A percentile compares a stretch with the other conserved stretches of the same genome.
These are phyloP conservation scores for Prototheca cutis DNA, from an alignment of 163 green algal genomes.

Conservation along the genomic window DNA sequence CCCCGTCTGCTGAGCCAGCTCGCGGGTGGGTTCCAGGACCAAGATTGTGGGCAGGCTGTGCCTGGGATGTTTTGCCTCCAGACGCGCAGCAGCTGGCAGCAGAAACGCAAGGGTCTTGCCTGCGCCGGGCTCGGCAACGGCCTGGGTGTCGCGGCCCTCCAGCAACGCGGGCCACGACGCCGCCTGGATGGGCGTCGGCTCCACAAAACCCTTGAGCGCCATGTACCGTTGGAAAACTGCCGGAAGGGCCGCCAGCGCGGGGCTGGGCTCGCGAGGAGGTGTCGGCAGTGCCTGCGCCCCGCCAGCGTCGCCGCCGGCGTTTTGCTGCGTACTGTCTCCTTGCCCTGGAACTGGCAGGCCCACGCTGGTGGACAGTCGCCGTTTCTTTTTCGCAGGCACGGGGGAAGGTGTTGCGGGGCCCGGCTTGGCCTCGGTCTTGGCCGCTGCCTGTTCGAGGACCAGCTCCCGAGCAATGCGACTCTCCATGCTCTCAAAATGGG, in stretches of 20 bases:
- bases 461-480: not conserved
- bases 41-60: constrained; percentile 24
- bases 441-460: not conserved
- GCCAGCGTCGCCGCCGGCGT: no score
- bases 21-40: constrained; percentile 53
- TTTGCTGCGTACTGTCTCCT: constrained; percentile 3
- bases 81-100: constrained; percentile 42
- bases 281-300: no score
- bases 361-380: constrained; percentile 25
- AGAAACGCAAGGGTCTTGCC: constrained; percentile 90
- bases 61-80: constrained; percentile 4
- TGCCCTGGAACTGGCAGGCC: constrained; percentile 14
- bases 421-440: not conserved
- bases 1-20: constrained; percentile 42
- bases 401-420: not conserved
- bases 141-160: constrained; percentile 34
- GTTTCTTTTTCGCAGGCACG: not conserved
- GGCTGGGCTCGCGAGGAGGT: no score
- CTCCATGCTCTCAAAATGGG: not conserved
- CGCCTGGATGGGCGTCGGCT: constrained; percentile 55
- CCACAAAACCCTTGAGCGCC: constrained; percentile 39
- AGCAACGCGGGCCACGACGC: constrained; percentile 32
- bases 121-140: constrained; percentile 65
- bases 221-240: constrained; percentile 51
- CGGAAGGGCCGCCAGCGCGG: constrained; percentile 14